Base-by-base conservation (phyloP, 495 filamentous ascomycete species). In the Filosporella fistucella region DNA sequence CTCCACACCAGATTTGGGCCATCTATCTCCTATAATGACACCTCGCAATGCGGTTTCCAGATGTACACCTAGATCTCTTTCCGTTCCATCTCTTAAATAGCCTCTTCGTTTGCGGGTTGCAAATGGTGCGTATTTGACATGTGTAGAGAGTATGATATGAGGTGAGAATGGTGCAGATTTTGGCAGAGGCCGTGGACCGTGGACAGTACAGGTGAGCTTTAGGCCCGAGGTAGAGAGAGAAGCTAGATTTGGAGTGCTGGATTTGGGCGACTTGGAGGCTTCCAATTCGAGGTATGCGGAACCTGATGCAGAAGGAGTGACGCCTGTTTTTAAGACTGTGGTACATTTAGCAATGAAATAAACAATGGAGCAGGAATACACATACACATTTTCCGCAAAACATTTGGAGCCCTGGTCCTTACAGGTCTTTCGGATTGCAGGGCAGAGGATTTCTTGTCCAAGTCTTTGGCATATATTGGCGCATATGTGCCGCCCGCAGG, bases 91-190 rank as follows among this genome's bases (percentile, higher is more conserved):
- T 23, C 91, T 85, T 28, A 96, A 74, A 62, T 96, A 95, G 24
- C 91, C 88, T 53, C 86, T 80, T 23, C 93, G 76, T 59, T 84
- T 78, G 40, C 72, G 79, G 0, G 88, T 84, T 0, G 94, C 91
- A 57, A 98, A 98, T 0, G 93, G 90, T 0, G 94, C 91, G 58
- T 93, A 97, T 67, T 96, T 97, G 59, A 98, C 84, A 55, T 93
- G 85, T 0, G 90, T 90, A 6, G 86, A 89, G 35, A 98, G 76
- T 41, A 95, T 83, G 23, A 96, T 81, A 58, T 95, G 86, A 8
- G 94, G 88, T 8, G 85, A 87, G 72, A 94, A 98, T 11, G 86
- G 80, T 20, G 87, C 87, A 22, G 86, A 93, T 54, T 88, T 84
- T 3, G 94, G 89, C 26, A 98, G 80, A 7, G 93, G 88, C 42